A percentile compares a stretch with the other conserved stretches of the same genome.
These are phyloP conservation scores for Cardamine chenopodiifolia DNA, from an alignment of 345 rosid species.

Conservation along the genomic window DNA sequence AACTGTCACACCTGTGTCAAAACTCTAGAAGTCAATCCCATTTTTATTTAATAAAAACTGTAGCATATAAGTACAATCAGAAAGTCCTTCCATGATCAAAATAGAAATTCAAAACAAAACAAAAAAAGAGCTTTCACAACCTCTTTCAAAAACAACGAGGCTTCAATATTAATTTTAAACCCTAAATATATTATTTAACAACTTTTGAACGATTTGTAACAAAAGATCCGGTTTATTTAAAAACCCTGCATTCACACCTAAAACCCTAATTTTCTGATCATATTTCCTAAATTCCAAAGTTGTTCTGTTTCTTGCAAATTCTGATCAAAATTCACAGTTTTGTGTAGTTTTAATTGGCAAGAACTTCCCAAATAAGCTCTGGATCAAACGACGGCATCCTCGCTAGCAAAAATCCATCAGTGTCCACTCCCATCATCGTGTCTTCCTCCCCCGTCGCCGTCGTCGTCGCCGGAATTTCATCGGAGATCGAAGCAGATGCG, in stretches of 20 bases:
- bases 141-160: slow-evolving; percentile 44
- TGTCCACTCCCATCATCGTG: slow-evolving; percentile 41
- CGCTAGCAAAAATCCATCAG: slow-evolving; percentile 65
- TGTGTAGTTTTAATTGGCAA: slow-evolving; percentile 58
- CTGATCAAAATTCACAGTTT: slow-evolving; percentile 19
- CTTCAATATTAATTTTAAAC: slow-evolving; percentile 6
- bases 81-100: slow-evolving; percentile 28
- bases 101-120: not conserved
- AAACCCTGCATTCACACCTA: slow-evolving; percentile 29
- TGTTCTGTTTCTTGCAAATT: not conserved
- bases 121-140: slow-evolving; percentile 36
- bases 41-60: not conserved
- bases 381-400: slow-evolving; percentile 92
- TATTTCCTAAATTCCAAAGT: not conserved
- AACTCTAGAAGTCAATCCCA: not conserved
- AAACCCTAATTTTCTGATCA: slow-evolving; percentile 16
- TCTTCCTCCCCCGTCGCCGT: slow-evolving; percentile 41
- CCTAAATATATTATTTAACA: slow-evolving; percentile 25
- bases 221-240: slow-evolving; percentile 15
- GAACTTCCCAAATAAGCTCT: slow-evolving; percentile 90
- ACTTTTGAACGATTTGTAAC: not conserved
- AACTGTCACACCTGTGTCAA: too few species aligned
- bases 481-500: slow-evolving; percentile 46
- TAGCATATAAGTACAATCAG: slow-evolving; percentile 27
- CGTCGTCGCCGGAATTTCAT: slow-evolving; percentile 38